Evolutionary conservation across 139 green algal species (phyloP).

Genomic region (Pedinophyceae sp.): DNA sequence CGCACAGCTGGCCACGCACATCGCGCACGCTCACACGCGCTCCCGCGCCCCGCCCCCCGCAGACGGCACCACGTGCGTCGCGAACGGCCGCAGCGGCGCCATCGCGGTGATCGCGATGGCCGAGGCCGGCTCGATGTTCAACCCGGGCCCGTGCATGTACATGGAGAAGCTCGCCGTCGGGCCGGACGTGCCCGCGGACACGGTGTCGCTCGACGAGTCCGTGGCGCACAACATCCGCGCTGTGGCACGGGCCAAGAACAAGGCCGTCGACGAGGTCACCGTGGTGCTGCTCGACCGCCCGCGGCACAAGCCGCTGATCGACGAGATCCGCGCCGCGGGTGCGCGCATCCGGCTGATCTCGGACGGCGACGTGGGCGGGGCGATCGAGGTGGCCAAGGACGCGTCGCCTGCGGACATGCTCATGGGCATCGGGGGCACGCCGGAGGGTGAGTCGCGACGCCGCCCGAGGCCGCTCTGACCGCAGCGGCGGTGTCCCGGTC

Average conservation of each 20-base stretch:
- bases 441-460: conserved; percentile 6
- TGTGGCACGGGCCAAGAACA: conserved; percentile 38
- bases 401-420: conserved; percentile 47
- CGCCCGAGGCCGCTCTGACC: conserved; percentile 4
- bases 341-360: conserved; percentile 53
- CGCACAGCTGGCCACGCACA: too few relatives aligned
- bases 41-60: too few relatives aligned
- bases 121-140: conserved; percentile 44
- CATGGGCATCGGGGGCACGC: conserved; percentile 38
- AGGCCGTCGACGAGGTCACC: conserved; percentile 51
- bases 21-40: too few relatives aligned
- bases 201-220: conserved; percentile 31
- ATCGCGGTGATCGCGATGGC: conserved; percentile 56
- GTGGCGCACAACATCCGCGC: conserved; percentile 40
- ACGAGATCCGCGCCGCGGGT: conserved; percentile 30
- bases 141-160: conserved; percentile 60
- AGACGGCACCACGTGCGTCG: conserved; percentile 7
- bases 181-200: conserved; percentile 22
- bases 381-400: conserved; percentile 52
- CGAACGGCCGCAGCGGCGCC: conserved; percentile 18
- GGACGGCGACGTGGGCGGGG: conserved; percentile 42
- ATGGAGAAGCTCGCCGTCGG: conserved; percentile 58
- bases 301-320: conserved; percentile 5
- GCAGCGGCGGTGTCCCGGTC: conserved; percentile 22
- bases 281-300: conserved; percentile 60